Evolutionary conservation across 164 flowering plant species (phyloP), one percentile per base, ranked within the genome.

Genomic region (Piper betle): DNA sequence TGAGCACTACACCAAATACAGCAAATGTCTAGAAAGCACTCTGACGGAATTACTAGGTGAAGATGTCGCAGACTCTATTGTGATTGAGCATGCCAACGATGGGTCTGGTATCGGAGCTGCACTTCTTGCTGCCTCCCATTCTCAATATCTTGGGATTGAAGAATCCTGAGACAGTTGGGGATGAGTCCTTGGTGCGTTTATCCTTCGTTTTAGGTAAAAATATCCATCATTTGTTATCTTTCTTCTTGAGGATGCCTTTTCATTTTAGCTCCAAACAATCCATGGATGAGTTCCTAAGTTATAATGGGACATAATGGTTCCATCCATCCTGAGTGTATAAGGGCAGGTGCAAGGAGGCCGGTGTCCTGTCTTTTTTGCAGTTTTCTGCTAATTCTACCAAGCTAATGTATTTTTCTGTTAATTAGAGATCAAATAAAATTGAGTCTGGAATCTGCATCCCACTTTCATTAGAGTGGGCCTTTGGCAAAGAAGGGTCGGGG

Each of bases 81-180:
- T 63, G 37, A 62, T 93, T n/a, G 75, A 69, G 71, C 97, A 67
- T 13, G 75, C 88, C 4, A 87, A 87, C 37, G 98, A 92, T 64
- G 98, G 94, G 13, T 92, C 98, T 0, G 98, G 98, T 39, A 74
- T 86, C 57, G 98, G 98, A 53, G 98, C 98, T 37, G 86, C 98
- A 13, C 88, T 93, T 53, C 73, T 93, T 0, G 98, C 98, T 11
- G 97, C 98, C 25, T 87, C 98, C 59, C 93, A 92, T 69, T 92
- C 98, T 38, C 87, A 86, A 62, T 87, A 85, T 71, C 70, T 71
- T 6, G 79, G 76, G 62, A 70, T 69, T 0, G 82, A 82, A 46
- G 88, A 82, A 39, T 73, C 80, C 18, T 82, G 65, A 79, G 33
- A 46, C 12, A 46, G 15, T 10, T 9, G 12, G 50, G 15, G 50